A percentile compares a stretch with the other conserved stretches of the same genome.
phyloP scores from a whole-genome alignment of 2,329 filamentous ascomycete genomes.

The Alternaria atra region DNA sequence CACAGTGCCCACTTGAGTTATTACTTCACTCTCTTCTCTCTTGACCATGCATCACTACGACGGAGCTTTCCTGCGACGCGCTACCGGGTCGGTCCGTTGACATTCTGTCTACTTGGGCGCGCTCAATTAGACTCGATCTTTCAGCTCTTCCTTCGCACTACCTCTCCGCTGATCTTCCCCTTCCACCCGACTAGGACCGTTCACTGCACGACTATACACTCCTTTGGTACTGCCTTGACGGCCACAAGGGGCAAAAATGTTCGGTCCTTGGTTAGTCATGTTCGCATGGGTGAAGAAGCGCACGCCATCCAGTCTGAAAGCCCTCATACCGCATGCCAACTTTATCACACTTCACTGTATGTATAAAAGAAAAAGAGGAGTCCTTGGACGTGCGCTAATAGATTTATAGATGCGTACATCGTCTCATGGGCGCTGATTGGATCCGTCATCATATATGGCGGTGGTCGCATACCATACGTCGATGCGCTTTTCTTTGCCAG shows the following conservation, averaged over 20 bases:
- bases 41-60: constrained; percentile 16
- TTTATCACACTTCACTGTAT: constrained; percentile 83
- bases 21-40: constrained; percentile 5
- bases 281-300: constrained; percentile 41
- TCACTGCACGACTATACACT: neutral
- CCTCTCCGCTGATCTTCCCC: neutral
- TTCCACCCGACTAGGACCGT: neutral
- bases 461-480: constrained; percentile 74
- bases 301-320: constrained; percentile 31
- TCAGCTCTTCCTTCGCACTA: constrained; percentile 13
- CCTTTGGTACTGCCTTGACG: neutral
- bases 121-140: constrained; percentile 10
- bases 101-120: constrained; percentile 9
- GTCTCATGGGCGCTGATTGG: constrained; percentile 75
- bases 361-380: neutral
- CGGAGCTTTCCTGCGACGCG: constrained; percentile 20
- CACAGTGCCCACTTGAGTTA: neutral
- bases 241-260: constrained; percentile 33
- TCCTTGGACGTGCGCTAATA: constrained; percentile 16
- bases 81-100: constrained; percentile 38
- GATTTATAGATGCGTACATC: constrained; percentile 75
- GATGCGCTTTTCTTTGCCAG: constrained; percentile 90
- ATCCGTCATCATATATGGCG: constrained; percentile 78
- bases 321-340: constrained; percentile 71
- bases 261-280: constrained; percentile 41